These are phyloP conservation scores for Novakomyces olei DNA, from an alignment of 805 yeast species.

Conservation along the genomic window DNA sequence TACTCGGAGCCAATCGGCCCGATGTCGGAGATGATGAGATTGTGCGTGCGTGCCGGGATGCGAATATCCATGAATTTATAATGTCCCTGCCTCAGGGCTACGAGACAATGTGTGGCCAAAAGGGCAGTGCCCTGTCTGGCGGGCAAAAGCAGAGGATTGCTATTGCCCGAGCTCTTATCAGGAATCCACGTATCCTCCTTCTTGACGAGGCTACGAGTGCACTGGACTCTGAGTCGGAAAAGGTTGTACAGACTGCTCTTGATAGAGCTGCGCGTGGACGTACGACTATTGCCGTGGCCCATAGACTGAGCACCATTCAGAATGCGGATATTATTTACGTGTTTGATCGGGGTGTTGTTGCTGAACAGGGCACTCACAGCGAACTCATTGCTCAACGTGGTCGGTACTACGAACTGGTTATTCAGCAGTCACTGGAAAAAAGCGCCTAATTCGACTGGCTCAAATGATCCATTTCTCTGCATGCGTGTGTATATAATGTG, in stretches of 20 bases:
- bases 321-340: conserved; percentile 32
- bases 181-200: conserved; percentile 31
- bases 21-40: conserved; percentile 20
- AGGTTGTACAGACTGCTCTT: conserved; percentile 41
- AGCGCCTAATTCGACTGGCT: no score
- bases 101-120: conserved; percentile 27
- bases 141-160: conserved; percentile 47
- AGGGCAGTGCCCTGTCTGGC: conserved; percentile 35
- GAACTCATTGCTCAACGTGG: conserved; percentile 20
- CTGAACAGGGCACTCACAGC: conserved; percentile 28
- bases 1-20: conserved; percentile 16
- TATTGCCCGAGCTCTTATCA: conserved; percentile 38
- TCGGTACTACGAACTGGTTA: conserved; percentile 20
- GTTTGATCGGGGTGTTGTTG: conserved; percentile 30
- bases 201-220: conserved; percentile 39
- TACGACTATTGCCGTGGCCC: conserved; percentile 54
- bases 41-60: conserved; percentile 24
- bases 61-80: conserved; percentile 32
- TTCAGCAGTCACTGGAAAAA: conserved; percentile 24
- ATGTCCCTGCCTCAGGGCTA: conserved; percentile 29
- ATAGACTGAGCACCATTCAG: conserved; percentile 39
- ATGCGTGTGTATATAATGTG: no score
- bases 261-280: conserved; percentile 36
- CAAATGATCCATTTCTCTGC: no score
- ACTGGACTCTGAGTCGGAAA: conserved; percentile 37